A percentile compares a stretch with the other conserved stretches of the same genome.
phyloP scores from a whole-genome alignment of 2,329 filamentous ascomycete species.

The Penicillium sp. region DNA sequence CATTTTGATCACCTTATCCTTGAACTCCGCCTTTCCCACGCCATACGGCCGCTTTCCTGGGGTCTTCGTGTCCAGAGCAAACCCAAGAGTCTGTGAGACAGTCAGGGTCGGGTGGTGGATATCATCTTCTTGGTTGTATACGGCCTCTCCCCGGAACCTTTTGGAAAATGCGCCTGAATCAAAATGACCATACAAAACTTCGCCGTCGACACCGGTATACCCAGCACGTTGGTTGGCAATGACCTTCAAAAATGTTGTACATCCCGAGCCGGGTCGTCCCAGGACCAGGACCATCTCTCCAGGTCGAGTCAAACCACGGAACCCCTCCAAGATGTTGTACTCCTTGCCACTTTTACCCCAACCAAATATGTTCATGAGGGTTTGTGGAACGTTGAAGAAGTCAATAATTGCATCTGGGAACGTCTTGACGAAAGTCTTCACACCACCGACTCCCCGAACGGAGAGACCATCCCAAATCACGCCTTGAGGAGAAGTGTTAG shows the following conservation, averaged over 20 bases:
- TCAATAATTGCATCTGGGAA: constrained; percentile 75
- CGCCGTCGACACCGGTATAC: constrained; percentile 64
- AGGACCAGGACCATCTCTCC: constrained; percentile 89
- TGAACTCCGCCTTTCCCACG: constrained; percentile 71
- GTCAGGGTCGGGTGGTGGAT: constrained; percentile 82
- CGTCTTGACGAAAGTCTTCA: constrained; percentile 70
- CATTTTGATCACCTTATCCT: constrained; percentile 70
- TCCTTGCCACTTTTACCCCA: constrained; percentile 68
- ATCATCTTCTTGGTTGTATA: constrained; percentile 86
- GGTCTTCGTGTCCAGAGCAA: constrained; percentile 81
- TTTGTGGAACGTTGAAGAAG: constrained; percentile 74
- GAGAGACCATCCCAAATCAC: constrained; percentile 77
- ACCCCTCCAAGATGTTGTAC: constrained; percentile 71
- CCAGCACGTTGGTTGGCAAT: constrained; percentile 67
- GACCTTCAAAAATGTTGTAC: constrained; percentile 68
- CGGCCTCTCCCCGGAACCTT: constrained; percentile 75
- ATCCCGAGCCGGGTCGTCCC: constrained; percentile 72
- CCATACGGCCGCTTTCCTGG: constrained; percentile 76
- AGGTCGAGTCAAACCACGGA: constrained; percentile 62
- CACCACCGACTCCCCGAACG: constrained; percentile 72
- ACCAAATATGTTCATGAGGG: constrained; percentile 63
- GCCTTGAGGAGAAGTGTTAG: constrained; percentile 38
- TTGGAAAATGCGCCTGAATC: constrained; percentile 67
- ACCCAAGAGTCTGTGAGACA: constrained; percentile 82
- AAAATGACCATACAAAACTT: constrained; percentile 76